Evolutionary conservation across 2,329 filamentous ascomycete species (phyloP).

Genomic region (Fusarium aywerte): DNA sequence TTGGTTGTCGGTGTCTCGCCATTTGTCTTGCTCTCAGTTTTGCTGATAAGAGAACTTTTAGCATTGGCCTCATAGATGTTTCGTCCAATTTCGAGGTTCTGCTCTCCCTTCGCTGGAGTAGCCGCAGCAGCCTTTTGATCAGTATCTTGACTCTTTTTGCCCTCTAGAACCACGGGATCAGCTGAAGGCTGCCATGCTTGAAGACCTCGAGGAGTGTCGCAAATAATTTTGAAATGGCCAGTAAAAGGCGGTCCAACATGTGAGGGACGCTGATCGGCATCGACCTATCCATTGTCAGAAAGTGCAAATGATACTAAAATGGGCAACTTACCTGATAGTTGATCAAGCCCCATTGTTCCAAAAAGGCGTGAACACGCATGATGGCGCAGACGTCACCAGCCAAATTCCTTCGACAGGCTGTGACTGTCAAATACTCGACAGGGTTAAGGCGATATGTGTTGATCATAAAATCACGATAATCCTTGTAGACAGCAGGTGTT

Average conservation of each 20-base stretch:
- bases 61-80: slow-evolving; percentile 96
- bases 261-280: slow-evolving; percentile 93
- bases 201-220: slow-evolving; percentile 92
- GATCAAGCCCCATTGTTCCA: slow-evolving; percentile 98
- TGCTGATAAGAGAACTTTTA: slow-evolving; percentile 77
- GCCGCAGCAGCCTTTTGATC: slow-evolving; percentile 77
- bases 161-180: slow-evolving; percentile 73
- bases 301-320: background rate
- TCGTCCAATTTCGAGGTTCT: slow-evolving; percentile 91
- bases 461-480: slow-evolving; percentile 99
- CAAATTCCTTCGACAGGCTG: slow-evolving; percentile 91
- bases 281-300: slow-evolving; percentile 72
- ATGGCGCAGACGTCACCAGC: slow-evolving; percentile 98
- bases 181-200: slow-evolving; percentile 95
- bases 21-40: slow-evolving; percentile 77
- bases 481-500: slow-evolving; percentile 95
- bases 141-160: slow-evolving; percentile 72
- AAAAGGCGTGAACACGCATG: slow-evolving; percentile 97
- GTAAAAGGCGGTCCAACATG: slow-evolving; percentile 97
- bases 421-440: slow-evolving; percentile 95
- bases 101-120: slow-evolving; percentile 77
- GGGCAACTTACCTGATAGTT: slow-evolving; percentile 85
- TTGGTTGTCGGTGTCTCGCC: slow-evolving; percentile 77
- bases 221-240: slow-evolving; percentile 95
- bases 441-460: slow-evolving; percentile 98